A percentile compares a stretch with the other conserved stretches of the same genome.
These are phyloP conservation scores for Apiospora koreana DNA, from an alignment of 2,329 filamentous ascomycete species.

Conservation along the genomic window DNA sequence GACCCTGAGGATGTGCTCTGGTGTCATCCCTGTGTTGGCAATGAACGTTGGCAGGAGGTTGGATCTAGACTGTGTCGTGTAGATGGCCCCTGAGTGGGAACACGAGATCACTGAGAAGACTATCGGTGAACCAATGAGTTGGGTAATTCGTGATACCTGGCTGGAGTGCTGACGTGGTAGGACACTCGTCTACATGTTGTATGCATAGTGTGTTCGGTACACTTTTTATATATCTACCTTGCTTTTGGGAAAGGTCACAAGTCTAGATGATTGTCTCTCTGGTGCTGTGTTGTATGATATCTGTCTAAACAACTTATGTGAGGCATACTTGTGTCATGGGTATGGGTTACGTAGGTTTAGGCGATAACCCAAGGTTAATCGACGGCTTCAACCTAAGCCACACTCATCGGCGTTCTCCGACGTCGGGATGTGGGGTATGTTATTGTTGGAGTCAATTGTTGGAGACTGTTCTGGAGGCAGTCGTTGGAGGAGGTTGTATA, in stretches of 20 bases:
- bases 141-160: background rate
- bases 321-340: background rate
- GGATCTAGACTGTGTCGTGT: constrained; percentile 24
- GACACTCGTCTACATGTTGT: background rate
- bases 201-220: background rate
- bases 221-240: background rate
- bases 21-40: constrained; percentile 50
- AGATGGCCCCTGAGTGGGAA: no score
- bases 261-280: background rate
- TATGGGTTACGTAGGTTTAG: background rate
- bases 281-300: background rate
- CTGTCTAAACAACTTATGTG: background rate
- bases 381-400: background rate
- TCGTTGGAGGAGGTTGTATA: background rate
- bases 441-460: background rate
- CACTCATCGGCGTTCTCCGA: background rate
- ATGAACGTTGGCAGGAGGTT: constrained; percentile 39
- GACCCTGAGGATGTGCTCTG: constrained; percentile 51
- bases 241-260: background rate
- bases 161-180: background rate
- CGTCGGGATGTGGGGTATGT: background rate
- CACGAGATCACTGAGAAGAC: background rate
- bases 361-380: background rate
- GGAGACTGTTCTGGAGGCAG: background rate
- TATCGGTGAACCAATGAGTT: background rate